Evolutionary conservation across 768 basidiomycete genomes (phyloP).

Genomic region (Leccinum variicolor): DNA sequence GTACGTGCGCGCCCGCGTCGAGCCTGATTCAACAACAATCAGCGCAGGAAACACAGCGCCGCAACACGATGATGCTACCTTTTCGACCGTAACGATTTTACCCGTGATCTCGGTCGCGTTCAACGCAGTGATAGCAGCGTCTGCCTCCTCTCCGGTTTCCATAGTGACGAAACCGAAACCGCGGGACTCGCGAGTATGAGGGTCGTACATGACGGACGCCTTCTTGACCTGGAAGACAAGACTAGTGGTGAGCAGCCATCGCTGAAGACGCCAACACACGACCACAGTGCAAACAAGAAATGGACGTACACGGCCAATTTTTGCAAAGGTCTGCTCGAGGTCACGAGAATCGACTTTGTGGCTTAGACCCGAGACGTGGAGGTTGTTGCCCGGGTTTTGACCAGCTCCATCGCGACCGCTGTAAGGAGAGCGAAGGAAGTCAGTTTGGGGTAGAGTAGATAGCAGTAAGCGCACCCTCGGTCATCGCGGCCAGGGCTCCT

Average conservation of each 20-base stretch:
- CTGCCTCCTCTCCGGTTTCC: constrained; percentile 83
- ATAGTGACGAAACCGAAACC: constrained; percentile 91
- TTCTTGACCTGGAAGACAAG: constrained; percentile 45
- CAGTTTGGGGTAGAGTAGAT: not conserved
- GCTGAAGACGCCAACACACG: not conserved
- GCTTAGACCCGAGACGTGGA: constrained; percentile 57
- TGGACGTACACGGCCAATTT: constrained; percentile 74
- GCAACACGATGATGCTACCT: constrained; percentile 41
- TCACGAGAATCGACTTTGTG: constrained; percentile 74
- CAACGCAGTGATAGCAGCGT: constrained; percentile 82
- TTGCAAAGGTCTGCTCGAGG: constrained; percentile 84
- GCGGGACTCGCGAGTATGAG: constrained; percentile 67
- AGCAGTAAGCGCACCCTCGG: constrained; percentile 47
- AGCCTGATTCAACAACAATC: constrained; percentile 46
- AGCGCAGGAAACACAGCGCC: not conserved
- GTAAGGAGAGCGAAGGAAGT: not conserved
- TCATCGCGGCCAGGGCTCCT: constrained; percentile 66
- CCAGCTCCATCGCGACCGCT: constrained; percentile 33
- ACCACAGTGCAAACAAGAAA: not conserved
- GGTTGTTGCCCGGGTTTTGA: constrained; percentile 65
- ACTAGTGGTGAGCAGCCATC: constrained; percentile 5
- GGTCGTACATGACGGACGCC: constrained; percentile 70
- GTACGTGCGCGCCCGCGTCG: constrained; percentile 87
- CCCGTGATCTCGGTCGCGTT: constrained; percentile 86
- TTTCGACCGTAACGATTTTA: constrained; percentile 86